Conservation (phyloP, 768 basidiomycete species). For the Rhodotorula kratochvilovae region DNA sequence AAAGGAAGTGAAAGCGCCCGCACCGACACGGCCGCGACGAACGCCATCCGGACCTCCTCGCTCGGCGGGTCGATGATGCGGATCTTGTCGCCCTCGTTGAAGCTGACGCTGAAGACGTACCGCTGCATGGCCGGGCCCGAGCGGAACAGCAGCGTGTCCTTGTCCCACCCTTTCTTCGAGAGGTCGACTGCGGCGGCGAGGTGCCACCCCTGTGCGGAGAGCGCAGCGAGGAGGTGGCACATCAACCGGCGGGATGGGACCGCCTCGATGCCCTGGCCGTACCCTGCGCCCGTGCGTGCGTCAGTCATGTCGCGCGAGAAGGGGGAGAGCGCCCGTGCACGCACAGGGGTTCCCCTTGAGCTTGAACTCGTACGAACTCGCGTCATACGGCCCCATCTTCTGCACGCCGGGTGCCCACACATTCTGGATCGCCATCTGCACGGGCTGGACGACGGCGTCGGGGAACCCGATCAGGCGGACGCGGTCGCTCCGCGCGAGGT, state of each 20-base stretch:
- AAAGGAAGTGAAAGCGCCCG: too few species aligned
- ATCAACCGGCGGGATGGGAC: neutral
- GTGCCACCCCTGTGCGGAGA: neutral
- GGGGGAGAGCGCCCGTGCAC: neutral
- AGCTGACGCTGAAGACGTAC: neutral
- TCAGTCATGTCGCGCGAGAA: neutral
- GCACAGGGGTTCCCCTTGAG: neutral
- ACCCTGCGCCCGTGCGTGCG: neutral
- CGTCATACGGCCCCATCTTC: neutral
- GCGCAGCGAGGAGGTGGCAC: neutral
- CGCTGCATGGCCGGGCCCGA: neutral
- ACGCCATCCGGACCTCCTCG: neutral
- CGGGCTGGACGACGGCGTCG: neutral
- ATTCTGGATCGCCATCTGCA: neutral
- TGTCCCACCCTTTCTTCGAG: neutral
- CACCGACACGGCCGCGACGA: neutral
- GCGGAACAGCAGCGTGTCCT: constrained; percentile 1
- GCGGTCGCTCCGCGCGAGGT: neutral
- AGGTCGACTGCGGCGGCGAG: neutral
- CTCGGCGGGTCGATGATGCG: neutral
- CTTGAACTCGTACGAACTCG: neutral
- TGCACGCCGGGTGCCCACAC: neutral
- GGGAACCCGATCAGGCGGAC: neutral
- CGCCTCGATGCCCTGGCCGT: neutral
- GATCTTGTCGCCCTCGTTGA: neutral